Evolutionary conservation across 1,284 basidiomycete species (phyloP).

Genomic region (Ceratobasidium sp.): DNA sequence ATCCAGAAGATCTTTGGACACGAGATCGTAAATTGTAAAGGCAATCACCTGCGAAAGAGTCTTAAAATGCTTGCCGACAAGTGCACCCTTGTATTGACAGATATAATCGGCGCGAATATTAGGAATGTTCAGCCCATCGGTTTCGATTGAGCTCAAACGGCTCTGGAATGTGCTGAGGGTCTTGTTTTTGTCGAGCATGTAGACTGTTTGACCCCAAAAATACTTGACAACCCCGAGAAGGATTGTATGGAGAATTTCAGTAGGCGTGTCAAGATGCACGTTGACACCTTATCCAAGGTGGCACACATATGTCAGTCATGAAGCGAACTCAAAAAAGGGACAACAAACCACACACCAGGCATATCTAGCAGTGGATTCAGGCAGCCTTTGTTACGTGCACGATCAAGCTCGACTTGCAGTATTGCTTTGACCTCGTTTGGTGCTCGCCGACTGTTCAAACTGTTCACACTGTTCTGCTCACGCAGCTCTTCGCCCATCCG

Average conservation of each 20-base stretch:
- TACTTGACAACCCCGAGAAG: constrained; percentile 62
- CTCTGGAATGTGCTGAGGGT: constrained; percentile 54
- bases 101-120: constrained; percentile 57
- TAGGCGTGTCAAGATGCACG: constrained; percentile 59
- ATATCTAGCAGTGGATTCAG: background rate
- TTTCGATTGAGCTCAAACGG: constrained; percentile 54
- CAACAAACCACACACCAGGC: background rate
- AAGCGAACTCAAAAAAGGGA: background rate
- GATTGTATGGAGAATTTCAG: constrained; percentile 59
- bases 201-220: constrained; percentile 55
- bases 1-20: constrained; percentile 49
- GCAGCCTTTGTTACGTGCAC: too few relatives aligned
- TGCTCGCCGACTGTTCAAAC: too few relatives aligned
- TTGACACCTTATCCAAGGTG: constrained; percentile 56
- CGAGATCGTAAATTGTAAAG: constrained; percentile 57
- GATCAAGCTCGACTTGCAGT: too few relatives aligned
- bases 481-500: too few relatives aligned
- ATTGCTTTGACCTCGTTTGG: too few relatives aligned
- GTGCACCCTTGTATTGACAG: constrained; percentile 59
- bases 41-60: constrained; percentile 57
- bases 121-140: constrained; percentile 56
- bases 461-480: too few relatives aligned
- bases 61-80: constrained; percentile 64
- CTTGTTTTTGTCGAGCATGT: constrained; percentile 50
- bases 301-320: background rate